A percentile compares a stretch with the other conserved stretches of the same genome.
Evolutionary conservation across 1,284 basidiomycete genomes (phyloP).

Genomic region (Pseudozyma sp.): DNA sequence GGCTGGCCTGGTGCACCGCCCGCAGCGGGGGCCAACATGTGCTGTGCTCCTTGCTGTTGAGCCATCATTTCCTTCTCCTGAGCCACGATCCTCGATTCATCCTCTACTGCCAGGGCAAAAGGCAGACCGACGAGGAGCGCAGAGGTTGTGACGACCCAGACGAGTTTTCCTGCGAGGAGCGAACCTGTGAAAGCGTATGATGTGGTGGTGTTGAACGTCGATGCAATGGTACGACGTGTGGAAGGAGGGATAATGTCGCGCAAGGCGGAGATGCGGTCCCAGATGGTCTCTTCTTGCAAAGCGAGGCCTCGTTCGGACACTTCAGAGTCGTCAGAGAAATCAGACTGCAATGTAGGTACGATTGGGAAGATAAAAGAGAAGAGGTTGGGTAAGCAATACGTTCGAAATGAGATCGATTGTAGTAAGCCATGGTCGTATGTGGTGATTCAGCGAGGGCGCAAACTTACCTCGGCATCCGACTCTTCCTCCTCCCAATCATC

Average conservation of each 20-base stretch:
- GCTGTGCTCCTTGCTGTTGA: conserved; percentile 90
- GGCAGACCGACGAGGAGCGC: conserved; percentile 93
- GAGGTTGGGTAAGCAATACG: background rate
- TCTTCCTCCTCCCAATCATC: conserved; percentile 47
- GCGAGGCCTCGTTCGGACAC: conserved; percentile 61
- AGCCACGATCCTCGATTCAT: conserved; percentile 91
- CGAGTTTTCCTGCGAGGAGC: conserved; percentile 84
- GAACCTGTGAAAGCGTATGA: conserved; percentile 74
- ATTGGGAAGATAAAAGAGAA: background rate
- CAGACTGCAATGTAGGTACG: conserved; percentile 22
- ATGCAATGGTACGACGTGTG: conserved; percentile 81
- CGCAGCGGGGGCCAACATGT: conserved; percentile 46
- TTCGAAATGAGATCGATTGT: background rate
- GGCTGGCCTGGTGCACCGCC: conserved; percentile 11
- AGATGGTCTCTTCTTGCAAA: conserved; percentile 77
- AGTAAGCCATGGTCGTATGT: background rate
- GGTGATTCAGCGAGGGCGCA: background rate
- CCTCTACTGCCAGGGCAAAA: conserved; percentile 90
- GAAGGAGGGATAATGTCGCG: conserved; percentile 94
- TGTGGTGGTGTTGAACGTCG: conserved; percentile 76
- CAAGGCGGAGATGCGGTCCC: conserved; percentile 88
- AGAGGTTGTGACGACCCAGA: conserved; percentile 94
- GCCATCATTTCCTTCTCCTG: conserved; percentile 95
- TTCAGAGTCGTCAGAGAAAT: conserved; percentile 59
- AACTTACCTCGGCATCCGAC: conserved; percentile 46